Base-by-base conservation (phyloP, 2,329 filamentous ascomycete genomes). In the Aspergillus awamori region DNA sequence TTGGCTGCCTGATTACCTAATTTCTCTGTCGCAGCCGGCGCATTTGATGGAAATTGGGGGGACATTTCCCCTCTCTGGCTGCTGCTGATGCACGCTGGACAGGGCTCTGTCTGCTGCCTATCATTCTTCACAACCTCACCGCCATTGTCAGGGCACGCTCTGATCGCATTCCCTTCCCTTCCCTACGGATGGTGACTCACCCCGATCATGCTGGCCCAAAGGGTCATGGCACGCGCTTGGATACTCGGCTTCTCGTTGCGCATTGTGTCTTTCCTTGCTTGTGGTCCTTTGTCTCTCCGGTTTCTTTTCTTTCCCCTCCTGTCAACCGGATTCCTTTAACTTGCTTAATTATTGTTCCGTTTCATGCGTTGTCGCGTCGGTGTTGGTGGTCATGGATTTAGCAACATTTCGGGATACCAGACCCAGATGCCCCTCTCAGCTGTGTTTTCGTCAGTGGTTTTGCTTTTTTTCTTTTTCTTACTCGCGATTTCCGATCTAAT, bases 11-110 rank as follows among this genome's bases (percentile, higher is more conserved):
- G 59, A 61, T 68, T 68, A 67, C 58, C 43, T 67, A 66, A 67
- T 67, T 63, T 59, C 62, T 22, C 56, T 24, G 57, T 67, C 66
- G 66, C 66, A 58, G 61, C 61, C 61, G 65, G 66, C 66, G 66
- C 61, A 60, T 65, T 36, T 52, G 58, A 39, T 58, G 38, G 53
- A 62, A 66, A 39, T 58, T 36, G 26, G 15, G 48, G 48, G 3
- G 30, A 28, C 47, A 26, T 20, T 20, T 39, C 43, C 22, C 39
- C 51, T 43, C 54, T 56, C 39, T 24, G 10, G 26, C 51, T 36
- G 11, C 30, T 33, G 30, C 41, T 53, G 22, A 58, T 64, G 60
- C 63, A 59, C 45, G 28, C 53, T 41, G 45, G 36, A 63, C 63
- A 63, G 54, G 60, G 60, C 52, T 45, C 48, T 49, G 20, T 38